Conservation (phyloP, 176 grass and related monocot genomes). For the Luzula sylvatica region DNA sequence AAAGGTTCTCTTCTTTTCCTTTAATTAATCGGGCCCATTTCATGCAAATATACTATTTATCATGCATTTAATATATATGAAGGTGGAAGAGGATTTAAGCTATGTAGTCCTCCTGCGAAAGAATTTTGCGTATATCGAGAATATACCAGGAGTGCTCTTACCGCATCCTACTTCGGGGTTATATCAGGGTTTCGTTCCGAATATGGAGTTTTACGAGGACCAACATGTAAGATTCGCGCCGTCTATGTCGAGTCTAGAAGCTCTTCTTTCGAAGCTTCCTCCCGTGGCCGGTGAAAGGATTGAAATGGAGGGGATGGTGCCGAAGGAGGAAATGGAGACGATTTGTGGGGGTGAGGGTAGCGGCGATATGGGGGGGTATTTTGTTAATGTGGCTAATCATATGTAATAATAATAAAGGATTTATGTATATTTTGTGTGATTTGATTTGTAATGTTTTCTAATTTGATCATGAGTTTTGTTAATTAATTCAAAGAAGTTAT, state of each 20-base stretch:
- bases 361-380: constrained; percentile 23
- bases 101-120: constrained; percentile 27
- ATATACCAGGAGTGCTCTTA: constrained; percentile 38
- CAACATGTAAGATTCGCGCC: constrained; percentile 47
- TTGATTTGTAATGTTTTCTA: neutral
- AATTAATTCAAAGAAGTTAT: constrained; percentile 1
- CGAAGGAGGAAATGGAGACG: constrained; percentile 9
- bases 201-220: constrained; percentile 43
- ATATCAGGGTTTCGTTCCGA: constrained; percentile 8
- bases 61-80: neutral
- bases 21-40: neutral
- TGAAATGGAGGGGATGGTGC: constrained; percentile 2
- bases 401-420: no score
- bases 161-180: constrained; percentile 30
- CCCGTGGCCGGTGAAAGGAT: constrained; percentile 15
- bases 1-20: constrained; percentile 41
- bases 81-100: constrained; percentile 41
- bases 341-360: constrained; percentile 14
- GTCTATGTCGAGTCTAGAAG: constrained; percentile 78
- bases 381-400: constrained; percentile 30
- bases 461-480: neutral
- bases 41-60: neutral
- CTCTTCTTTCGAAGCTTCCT: constrained; percentile 67
- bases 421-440: neutral
- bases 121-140: constrained; percentile 38